phyloP scores from a whole-genome alignment of 495 filamentous ascomycete species.

The Staphylotrichum longicolle region DNA sequence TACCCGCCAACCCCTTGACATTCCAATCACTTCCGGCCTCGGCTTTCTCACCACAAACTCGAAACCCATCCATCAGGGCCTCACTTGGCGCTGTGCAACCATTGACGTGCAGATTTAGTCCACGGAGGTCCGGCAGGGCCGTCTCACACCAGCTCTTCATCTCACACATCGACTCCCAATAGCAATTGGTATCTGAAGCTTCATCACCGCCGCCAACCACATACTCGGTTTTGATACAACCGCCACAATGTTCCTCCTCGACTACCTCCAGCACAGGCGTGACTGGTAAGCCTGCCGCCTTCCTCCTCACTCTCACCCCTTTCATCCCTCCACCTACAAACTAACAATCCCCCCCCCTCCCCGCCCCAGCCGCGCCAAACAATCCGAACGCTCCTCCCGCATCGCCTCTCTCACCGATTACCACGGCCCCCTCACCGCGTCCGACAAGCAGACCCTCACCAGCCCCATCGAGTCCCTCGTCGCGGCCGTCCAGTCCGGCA shows the following conservation, averaged over 20 bases:
- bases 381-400: slow-evolving; percentile 64
- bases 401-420: slow-evolving; percentile 69
- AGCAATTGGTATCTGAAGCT: too few species aligned
- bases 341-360: neutral
- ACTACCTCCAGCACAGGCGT: slow-evolving; percentile 58
- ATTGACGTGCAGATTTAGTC: neutral
- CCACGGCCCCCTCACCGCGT: slow-evolving; percentile 56
- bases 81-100: neutral
- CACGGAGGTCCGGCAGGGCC: neutral
- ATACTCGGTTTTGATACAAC: neutral
- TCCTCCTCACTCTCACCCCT: neutral
- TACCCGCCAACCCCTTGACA: neutral
- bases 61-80: too few species aligned
- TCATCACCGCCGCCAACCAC: neutral
- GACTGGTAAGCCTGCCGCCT: slow-evolving; percentile 50
- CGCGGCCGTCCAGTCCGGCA: slow-evolving; percentile 66
- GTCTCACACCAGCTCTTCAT: neutral
- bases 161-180: too few species aligned
- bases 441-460: slow-evolving; percentile 64
- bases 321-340: neutral
- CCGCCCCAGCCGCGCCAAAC: slow-evolving; percentile 68
- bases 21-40: neutral
- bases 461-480: slow-evolving; percentile 78
- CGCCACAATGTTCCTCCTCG: slow-evolving; percentile 52
- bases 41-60: neutral